A percentile compares a stretch with the other conserved stretches of the same genome.
phyloP scores from a whole-genome alignment of 257 asterid genomes.

The Plectranthus barbatus region DNA sequence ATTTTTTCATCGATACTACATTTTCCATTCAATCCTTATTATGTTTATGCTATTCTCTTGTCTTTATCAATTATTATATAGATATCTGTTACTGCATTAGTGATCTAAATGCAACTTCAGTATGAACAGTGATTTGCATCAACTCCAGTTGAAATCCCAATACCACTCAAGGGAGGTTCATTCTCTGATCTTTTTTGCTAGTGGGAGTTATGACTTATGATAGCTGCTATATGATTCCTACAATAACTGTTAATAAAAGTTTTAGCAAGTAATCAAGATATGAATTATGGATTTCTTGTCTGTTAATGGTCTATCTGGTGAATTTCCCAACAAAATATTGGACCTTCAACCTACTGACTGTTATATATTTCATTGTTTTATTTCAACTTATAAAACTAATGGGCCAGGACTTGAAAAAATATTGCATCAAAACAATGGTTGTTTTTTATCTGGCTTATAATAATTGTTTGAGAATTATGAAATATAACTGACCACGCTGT shows the following conservation, averaged over 20 bases:
- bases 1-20: not conserved
- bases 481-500: conserved; percentile 1
- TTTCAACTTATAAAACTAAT: not conserved
- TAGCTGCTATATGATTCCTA: not conserved
- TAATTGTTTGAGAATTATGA: not conserved
- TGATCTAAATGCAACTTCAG: not conserved
- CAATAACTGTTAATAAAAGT: no score
- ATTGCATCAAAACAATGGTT: not conserved
- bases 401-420: not conserved
- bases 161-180: no score
- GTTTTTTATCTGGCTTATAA: conserved; percentile 11
- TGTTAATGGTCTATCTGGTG: not conserved
- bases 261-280: no score
- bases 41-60: not conserved
- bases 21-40: not conserved
- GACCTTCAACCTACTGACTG: not conserved
- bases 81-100: not conserved
- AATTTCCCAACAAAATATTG: not conserved
- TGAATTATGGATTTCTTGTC: not conserved
- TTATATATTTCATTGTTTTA: not conserved
- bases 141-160: not conserved
- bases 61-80: not conserved
- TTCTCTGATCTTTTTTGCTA: no score
- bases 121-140: not conserved
- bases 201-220: no score